Evolutionary conservation across 2,329 filamentous ascomycete genomes (phyloP).

Genomic region (Penicillium sp.): DNA sequence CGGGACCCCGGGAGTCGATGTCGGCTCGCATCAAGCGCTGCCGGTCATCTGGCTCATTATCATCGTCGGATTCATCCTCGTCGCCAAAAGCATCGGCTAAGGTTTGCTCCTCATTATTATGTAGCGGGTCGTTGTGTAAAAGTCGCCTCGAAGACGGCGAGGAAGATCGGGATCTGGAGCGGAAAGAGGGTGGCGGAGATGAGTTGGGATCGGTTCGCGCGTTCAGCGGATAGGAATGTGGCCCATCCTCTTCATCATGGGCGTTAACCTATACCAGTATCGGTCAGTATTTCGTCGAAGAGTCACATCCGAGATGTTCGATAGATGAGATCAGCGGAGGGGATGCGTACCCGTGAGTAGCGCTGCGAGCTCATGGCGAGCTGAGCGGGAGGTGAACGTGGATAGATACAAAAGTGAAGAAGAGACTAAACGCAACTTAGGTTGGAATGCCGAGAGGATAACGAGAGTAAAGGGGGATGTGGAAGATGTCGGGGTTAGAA

Average conservation of each 20-base stretch:
- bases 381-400: conserved; percentile 31
- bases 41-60: conserved; percentile 75
- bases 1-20: conserved; percentile 32
- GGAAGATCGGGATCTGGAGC: conserved; percentile 79
- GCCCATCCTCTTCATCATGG: conserved; percentile 45
- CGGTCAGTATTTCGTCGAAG: conserved; percentile 12
- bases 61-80: conserved; percentile 70
- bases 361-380: conserved; percentile 52
- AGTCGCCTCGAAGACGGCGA: conserved; percentile 59
- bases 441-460: conserved; percentile 15
- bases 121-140: conserved; percentile 54
- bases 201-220: conserved; percentile 31
- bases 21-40: conserved; percentile 80
- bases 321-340: conserved; percentile 21
- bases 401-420: conserved; percentile 22
- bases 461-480: conserved; percentile 20
- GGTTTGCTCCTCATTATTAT: conserved; percentile 69
- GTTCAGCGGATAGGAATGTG: conserved; percentile 34
- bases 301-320: conserved; percentile 16
- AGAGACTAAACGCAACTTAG: conserved; percentile 13
- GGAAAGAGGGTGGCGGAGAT: conserved; percentile 73
- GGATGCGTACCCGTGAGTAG: conserved; percentile 48
- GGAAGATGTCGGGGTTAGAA: conserved; percentile 22
- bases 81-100: conserved; percentile 91
- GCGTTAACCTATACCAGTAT: conserved; percentile 40